Percentiles rank a stretch among this genome's conserved stretches.
Evolutionary conservation across 2,329 filamentous ascomycete genomes (phyloP).

Genomic region (Clathrospora elynae): DNA sequence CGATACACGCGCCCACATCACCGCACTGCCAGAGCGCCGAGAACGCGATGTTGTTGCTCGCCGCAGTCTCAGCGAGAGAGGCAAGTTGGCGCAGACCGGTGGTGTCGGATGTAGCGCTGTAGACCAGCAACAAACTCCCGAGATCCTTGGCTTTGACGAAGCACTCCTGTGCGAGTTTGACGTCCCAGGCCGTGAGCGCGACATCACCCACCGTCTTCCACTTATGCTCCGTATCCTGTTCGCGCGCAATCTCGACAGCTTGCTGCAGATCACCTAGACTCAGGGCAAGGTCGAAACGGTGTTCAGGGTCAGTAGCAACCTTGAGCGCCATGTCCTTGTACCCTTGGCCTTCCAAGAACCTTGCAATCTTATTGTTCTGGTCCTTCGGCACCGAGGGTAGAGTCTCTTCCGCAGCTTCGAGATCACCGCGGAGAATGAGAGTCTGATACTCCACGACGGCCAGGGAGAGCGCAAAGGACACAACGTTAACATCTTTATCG

Average conservation of each 20-base stretch:
- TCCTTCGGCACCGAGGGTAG: slow-evolving; percentile 84
- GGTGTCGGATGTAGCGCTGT: slow-evolving; percentile 82
- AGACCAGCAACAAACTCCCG: slow-evolving; percentile 83
- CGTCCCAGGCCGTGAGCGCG: slow-evolving; percentile 83
- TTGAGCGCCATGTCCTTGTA: slow-evolving; percentile 95
- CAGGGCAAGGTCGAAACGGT: slow-evolving; percentile 93
- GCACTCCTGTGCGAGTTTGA: slow-evolving; percentile 87
- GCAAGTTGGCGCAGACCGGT: slow-evolving; percentile 75
- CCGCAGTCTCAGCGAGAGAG: slow-evolving; percentile 73
- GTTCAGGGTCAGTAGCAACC: slow-evolving; percentile 91
- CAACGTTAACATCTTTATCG: slow-evolving; percentile 92
- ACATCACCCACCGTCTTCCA: slow-evolving; percentile 98
- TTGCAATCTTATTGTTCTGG: slow-evolving; percentile 96
- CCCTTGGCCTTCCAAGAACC: slow-evolving; percentile 95
- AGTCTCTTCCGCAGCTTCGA: slow-evolving; percentile 87
- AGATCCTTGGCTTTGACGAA: slow-evolving; percentile 90
- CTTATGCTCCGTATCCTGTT: slow-evolving; percentile 90
- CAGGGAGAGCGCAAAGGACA: slow-evolving; percentile 88
- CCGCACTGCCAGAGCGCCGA: slow-evolving; percentile 85
- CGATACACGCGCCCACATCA: slow-evolving; percentile 79
- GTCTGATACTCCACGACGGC: slow-evolving; percentile 97
- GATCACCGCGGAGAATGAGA: slow-evolving; percentile 87
- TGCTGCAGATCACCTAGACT: slow-evolving; percentile 81
- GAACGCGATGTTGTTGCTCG: slow-evolving; percentile 91
- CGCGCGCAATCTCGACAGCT: slow-evolving; percentile 80